phyloP scores from a whole-genome alignment of 169 alveolate genomes.

The Plasmodium gaboni region DNA sequence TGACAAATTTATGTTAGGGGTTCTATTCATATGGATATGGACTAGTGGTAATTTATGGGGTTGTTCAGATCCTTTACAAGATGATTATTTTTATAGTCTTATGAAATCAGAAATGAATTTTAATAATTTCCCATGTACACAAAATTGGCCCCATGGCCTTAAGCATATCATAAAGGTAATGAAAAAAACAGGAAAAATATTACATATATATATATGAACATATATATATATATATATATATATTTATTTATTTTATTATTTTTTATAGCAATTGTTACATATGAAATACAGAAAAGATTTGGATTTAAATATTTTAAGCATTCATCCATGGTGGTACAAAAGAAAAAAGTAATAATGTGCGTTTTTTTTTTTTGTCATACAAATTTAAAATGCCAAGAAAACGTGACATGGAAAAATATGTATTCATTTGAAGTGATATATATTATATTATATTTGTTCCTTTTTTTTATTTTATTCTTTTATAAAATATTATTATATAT shows the following conservation, averaged over 20 bases:
- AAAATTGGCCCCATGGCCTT: slow-evolving; percentile 41
- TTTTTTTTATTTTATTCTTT: too few species aligned
- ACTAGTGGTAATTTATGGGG: slow-evolving; percentile 87
- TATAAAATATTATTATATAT: too few species aligned
- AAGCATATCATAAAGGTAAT: slow-evolving; percentile 37
- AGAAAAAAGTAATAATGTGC: slow-evolving; percentile 6
- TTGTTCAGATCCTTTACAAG: slow-evolving; percentile 84
- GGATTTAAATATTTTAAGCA: slow-evolving; percentile 32
- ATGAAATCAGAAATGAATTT: slow-evolving; percentile 49
- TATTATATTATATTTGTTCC: too few species aligned
- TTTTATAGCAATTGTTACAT: slow-evolving; percentile 32
- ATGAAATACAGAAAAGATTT: slow-evolving; percentile 21
- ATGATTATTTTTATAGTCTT: slow-evolving; percentile 60
- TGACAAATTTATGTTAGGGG: slow-evolving; percentile 75
- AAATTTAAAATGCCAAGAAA: too few species aligned
- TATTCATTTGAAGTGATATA: too few species aligned
- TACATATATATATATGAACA: neutral
- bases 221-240: neutral
- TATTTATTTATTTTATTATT: neutral
- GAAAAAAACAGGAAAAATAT: neutral
- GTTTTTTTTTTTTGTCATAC: too few species aligned
- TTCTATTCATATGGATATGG: slow-evolving; percentile 86
- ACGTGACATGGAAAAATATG: too few species aligned
- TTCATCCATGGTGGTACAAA: slow-evolving; percentile 56
- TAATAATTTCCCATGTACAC: slow-evolving; percentile 24